Evolutionary conservation across 2,329 filamentous ascomycete species (phyloP).

Genomic region (Xylaria sp.): DNA sequence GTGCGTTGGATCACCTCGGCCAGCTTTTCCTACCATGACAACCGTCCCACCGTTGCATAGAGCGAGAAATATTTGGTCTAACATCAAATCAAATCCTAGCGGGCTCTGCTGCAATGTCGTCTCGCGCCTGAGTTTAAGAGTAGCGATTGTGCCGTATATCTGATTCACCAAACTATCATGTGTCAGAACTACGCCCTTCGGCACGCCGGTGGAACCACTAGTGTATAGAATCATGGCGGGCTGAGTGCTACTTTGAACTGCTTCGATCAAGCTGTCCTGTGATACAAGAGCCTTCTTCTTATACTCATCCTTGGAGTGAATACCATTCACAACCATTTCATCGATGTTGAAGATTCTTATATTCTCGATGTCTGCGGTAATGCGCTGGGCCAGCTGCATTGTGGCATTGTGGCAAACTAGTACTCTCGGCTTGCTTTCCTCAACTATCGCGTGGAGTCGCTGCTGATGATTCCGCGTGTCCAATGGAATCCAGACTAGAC

Average conservation of each 20-base stretch:
- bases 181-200: conserved; percentile 19
- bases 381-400: neutral
- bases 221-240: conserved; percentile 46
- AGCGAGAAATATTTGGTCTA: conserved; percentile 49
- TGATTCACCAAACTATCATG: conserved; percentile 11
- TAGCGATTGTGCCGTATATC: conserved; percentile 5
- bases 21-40: conserved; percentile 44
- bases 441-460: conserved; percentile 3
- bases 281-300: neutral
- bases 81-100: conserved; percentile 51
- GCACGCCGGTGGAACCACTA: conserved; percentile 27
- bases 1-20: conserved; percentile 49
- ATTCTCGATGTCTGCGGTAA: neutral
- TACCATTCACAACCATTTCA: neutral
- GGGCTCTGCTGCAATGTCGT: conserved; percentile 52
- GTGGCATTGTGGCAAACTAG: conserved; percentile 10
- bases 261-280: neutral
- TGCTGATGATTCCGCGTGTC: conserved; percentile 45
- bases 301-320: neutral
- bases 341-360: neutral
- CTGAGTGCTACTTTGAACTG: neutral
- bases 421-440: conserved; percentile 1
- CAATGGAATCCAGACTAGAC: conserved; percentile 48
- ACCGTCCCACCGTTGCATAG: conserved; percentile 50
- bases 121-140: conserved; percentile 18